phyloP scores from a whole-genome alignment of 345 rosid species.

The Acer yangbiense region DNA sequence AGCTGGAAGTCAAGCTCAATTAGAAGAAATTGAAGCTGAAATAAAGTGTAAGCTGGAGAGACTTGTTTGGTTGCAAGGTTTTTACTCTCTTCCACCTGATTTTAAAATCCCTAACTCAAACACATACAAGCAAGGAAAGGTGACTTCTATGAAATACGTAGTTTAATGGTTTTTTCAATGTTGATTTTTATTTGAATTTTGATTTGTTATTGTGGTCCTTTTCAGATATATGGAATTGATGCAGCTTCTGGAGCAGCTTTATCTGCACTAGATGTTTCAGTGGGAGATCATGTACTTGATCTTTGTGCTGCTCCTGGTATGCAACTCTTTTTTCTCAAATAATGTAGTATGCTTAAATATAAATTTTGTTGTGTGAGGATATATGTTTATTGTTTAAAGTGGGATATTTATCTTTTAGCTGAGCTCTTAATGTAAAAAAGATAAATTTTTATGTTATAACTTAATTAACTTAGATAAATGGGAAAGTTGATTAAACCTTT shows the following conservation, averaged over 20 bases:
- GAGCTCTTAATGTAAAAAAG: not conserved
- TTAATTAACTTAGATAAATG: too few species aligned
- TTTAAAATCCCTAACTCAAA: conserved; percentile 74
- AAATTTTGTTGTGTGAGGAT: too few species aligned
- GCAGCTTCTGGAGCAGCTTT: conserved; percentile 97
- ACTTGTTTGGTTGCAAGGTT: conserved; percentile 74
- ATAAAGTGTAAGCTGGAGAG: conserved; percentile 62
- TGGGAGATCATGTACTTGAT: conserved; percentile 92
- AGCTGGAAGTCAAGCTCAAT: conserved; percentile 55
- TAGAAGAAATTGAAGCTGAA: conserved; percentile 62
- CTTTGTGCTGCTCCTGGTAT: conserved; percentile 92
- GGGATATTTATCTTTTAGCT: not conserved
- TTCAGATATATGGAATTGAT: conserved; percentile 87
- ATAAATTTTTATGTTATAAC: too few species aligned
- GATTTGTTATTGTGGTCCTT: not conserved
- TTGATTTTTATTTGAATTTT: not conserved
- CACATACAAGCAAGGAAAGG: conserved; percentile 78
- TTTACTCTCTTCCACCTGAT: conserved; percentile 73
- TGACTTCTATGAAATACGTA: conserved; percentile 24
- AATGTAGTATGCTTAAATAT: too few species aligned
- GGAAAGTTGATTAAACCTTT: too few species aligned
- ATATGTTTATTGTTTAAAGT: too few species aligned
- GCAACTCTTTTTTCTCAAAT: not conserved
- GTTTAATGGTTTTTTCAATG: not conserved
- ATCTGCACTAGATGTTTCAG: conserved; percentile 56